Conservation (phyloP, 2,329 filamentous ascomycete genomes). For the Diaporthe eres region DNA sequence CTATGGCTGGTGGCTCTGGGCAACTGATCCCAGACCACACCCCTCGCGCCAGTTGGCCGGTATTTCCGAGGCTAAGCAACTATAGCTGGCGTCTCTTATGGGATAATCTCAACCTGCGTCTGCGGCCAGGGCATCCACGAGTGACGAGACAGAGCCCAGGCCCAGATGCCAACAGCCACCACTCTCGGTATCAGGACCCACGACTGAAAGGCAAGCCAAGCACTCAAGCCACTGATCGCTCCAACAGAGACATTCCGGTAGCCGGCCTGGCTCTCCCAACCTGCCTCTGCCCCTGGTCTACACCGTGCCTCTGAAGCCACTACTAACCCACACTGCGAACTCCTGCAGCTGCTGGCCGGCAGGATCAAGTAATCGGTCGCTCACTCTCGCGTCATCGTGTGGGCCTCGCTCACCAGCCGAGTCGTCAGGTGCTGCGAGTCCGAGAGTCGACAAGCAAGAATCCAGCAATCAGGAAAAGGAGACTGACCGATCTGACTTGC, state of each 20-base stretch:
- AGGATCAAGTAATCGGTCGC: conserved; percentile 24
- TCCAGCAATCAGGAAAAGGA: conserved; percentile 22
- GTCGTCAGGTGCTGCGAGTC: conserved; percentile 20
- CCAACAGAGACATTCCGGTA: conserved; percentile 26
- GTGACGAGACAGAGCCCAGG: conserved; percentile 22
- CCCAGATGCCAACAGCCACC: conserved; percentile 26
- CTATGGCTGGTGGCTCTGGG: neutral
- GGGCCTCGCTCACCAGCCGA: conserved; percentile 25
- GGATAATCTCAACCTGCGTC: conserved; percentile 28
- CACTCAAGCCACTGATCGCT: conserved; percentile 11
- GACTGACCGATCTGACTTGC: conserved; percentile 25
- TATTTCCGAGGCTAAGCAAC: conserved; percentile 31
- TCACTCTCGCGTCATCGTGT: conserved; percentile 41
- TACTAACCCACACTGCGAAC: conserved; percentile 26
- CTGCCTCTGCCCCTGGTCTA: conserved; percentile 16
- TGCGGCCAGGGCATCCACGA: conserved; percentile 17
- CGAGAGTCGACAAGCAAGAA: neutral
- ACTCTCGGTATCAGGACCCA: conserved; percentile 16
- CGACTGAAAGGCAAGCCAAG: conserved; percentile 11
- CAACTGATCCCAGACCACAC: conserved; percentile 1
- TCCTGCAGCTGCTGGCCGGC: neutral
- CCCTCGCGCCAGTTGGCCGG: conserved; percentile 14
- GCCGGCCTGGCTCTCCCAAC: conserved; percentile 16
- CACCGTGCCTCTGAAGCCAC: conserved; percentile 23
- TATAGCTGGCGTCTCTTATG: conserved; percentile 29